phyloP scores from a whole-genome alignment of 2,329 filamentous ascomycete genomes.

The Atkinsonella texensis region DNA sequence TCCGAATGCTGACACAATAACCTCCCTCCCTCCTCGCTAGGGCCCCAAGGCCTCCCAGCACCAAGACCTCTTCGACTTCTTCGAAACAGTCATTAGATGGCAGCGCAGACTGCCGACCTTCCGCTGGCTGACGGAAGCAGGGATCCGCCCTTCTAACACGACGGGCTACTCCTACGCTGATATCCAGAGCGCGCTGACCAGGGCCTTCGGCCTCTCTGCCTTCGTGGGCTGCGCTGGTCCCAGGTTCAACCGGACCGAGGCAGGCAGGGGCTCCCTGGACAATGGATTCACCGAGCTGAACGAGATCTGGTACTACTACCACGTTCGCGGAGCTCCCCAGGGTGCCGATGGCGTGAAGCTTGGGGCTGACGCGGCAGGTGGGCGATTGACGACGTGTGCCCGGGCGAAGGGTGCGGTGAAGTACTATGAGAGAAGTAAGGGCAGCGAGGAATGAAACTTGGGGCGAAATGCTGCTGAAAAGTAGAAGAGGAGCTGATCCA shows the following conservation, averaged over 20 bases:
- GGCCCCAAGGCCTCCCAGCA: conserved; percentile 43
- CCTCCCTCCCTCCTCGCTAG: conserved; percentile 5
- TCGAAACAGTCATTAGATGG: conserved; percentile 46
- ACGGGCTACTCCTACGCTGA: conserved; percentile 42
- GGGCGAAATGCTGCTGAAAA: not conserved
- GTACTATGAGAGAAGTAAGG: conserved; percentile 38
- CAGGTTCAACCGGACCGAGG: conserved; percentile 46
- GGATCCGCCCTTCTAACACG: conserved; percentile 45
- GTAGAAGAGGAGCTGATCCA: not conserved
- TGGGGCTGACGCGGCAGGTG: conserved; percentile 33
- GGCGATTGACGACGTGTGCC: conserved; percentile 41
- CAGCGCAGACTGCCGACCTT: conserved; percentile 48
- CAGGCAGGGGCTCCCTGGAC: conserved; percentile 41
- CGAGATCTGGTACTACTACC: conserved; percentile 57
- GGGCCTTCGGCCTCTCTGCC: conserved; percentile 40
- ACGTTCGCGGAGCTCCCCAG: conserved; percentile 47
- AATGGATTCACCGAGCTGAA: conserved; percentile 43
- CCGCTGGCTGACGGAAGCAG: conserved; percentile 41
- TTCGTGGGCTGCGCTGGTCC: conserved; percentile 52
- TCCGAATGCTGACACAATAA: not conserved
- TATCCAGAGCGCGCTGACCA: conserved; percentile 37
- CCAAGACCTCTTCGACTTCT: conserved; percentile 51
- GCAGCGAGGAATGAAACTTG: conserved; percentile 12
- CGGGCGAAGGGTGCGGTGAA: conserved; percentile 37
- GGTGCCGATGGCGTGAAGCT: conserved; percentile 31